Percentiles rank a stretch among this genome's conserved stretches.
phyloP scores from a whole-genome alignment of 306 rosid species.

The Castanea mollissima region DNA sequence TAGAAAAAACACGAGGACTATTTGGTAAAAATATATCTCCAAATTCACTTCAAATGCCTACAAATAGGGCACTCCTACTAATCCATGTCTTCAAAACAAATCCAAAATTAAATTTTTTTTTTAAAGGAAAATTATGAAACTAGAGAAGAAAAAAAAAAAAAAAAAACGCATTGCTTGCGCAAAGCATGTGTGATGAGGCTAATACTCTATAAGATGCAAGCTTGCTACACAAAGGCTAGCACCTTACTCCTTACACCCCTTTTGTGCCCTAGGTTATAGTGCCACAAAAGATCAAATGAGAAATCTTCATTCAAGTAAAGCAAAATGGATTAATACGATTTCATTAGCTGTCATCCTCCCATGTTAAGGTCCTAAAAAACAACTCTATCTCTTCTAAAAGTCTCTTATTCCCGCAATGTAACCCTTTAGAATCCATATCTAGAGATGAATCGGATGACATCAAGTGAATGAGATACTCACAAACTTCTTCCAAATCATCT shows the following conservation, averaged over 20 bases:
- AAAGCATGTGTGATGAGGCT: too few relatives aligned
- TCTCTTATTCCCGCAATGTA: conserved; percentile 27
- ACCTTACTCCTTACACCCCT: neutral
- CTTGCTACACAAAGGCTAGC: neutral
- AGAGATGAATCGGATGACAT: conserved; percentile 52
- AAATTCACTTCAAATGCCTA: too few relatives aligned
- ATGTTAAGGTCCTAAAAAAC: conserved; percentile 50
- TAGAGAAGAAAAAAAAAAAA: too few relatives aligned
- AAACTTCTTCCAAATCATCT: conserved; percentile 49
- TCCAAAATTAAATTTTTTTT: too few relatives aligned
- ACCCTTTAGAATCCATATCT: conserved; percentile 36
- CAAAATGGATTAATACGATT: conserved; percentile 1
- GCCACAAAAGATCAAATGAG: neutral
- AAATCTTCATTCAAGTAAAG: neutral
- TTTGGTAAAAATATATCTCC: too few relatives aligned
- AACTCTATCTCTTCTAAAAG: conserved; percentile 66
- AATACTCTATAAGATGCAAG: too few relatives aligned
- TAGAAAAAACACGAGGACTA: fast-evolving
- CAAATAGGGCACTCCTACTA: too few relatives aligned
- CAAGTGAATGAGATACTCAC: conserved; percentile 58
- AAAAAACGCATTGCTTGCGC: too few relatives aligned
- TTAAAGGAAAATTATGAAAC: too few relatives aligned
- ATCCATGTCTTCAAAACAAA: too few relatives aligned
- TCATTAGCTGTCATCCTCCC: conserved; percentile 30
- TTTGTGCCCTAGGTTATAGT: neutral